Percentiles rank a stretch among this genome's conserved stretches.
Evolutionary conservation across 495 filamentous ascomycete species (phyloP).

Genomic region (Penicillium verhagenii): DNA sequence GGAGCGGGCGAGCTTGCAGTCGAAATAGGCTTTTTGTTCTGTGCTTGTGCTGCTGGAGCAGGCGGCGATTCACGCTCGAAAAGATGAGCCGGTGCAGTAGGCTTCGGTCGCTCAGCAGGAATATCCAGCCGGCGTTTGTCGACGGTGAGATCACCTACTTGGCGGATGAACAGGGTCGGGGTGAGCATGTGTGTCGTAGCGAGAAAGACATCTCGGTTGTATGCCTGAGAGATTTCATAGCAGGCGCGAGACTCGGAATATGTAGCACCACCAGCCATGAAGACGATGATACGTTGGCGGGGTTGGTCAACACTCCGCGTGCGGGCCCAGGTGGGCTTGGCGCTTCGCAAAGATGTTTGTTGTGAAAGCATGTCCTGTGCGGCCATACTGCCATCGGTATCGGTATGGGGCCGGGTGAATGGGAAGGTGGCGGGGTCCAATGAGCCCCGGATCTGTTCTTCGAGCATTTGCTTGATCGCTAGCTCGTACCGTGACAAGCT

Average conservation of each 20-base stretch:
- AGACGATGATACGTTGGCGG: slow-evolving; percentile 87
- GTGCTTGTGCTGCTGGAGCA: slow-evolving; percentile 33
- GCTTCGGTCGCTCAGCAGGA: slow-evolving; percentile 76
- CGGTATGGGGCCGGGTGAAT: slow-evolving; percentile 74
- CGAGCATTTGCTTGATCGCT: slow-evolving; percentile 65
- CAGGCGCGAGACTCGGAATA: slow-evolving; percentile 85
- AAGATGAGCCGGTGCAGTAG: slow-evolving; percentile 78
- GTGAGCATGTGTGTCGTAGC: slow-evolving; percentile 90
- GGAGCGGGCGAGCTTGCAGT: slow-evolving; percentile 39
- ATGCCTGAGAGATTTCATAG: slow-evolving; percentile 76
- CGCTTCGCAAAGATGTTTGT: slow-evolving; percentile 75
- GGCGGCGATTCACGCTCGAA: slow-evolving; percentile 72
- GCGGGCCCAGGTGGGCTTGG: slow-evolving; percentile 93
- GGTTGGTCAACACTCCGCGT: slow-evolving; percentile 75
- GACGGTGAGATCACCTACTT: slow-evolving; percentile 73
- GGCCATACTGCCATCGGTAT: slow-evolving; percentile 55
- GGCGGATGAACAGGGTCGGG: slow-evolving; percentile 74
- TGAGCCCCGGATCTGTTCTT: slow-evolving; percentile 59
- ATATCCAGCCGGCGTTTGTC: slow-evolving; percentile 74
- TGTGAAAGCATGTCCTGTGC: slow-evolving; percentile 56
- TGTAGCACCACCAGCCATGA: slow-evolving; percentile 94
- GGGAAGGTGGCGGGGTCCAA: slow-evolving; percentile 67
- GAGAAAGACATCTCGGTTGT: slow-evolving; percentile 79
- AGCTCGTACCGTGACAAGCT: slow-evolving; percentile 51
- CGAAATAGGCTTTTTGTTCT: slow-evolving; percentile 37